Percentiles rank a stretch among this genome's conserved stretches.
phyloP scores from a whole-genome alignment of 2,329 filamentous ascomycete species.

The Septoria linicola region DNA sequence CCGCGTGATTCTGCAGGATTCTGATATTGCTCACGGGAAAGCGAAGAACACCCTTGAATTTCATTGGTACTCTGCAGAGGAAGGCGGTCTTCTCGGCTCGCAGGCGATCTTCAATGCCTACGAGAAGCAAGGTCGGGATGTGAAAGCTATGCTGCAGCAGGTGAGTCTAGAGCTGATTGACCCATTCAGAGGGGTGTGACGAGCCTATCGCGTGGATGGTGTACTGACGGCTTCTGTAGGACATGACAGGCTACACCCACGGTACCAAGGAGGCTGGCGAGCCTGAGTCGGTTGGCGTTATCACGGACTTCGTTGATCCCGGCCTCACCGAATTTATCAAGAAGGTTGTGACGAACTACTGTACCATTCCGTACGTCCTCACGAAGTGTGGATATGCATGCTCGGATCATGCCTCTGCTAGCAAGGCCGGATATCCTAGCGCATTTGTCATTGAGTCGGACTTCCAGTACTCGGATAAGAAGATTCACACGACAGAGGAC shows the following conservation, averaged over 20 bases:
- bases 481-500: conserved; percentile 69
- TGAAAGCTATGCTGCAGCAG: conserved; percentile 97
- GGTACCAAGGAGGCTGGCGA: conserved; percentile 78
- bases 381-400: conserved; percentile 82
- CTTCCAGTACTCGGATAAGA: conserved; percentile 61
- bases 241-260: conserved; percentile 91
- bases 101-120: conserved; percentile 87
- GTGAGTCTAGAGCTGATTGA: no score
- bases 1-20: conserved; percentile 68
- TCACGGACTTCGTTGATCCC: conserved; percentile 85
- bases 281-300: conserved; percentile 84
- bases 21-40: conserved; percentile 67
- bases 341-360: conserved; percentile 81
- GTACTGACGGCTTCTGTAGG: conserved; percentile 40
- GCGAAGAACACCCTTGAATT: conserved; percentile 88
- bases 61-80: conserved; percentile 92
- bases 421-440: conserved; percentile 71
- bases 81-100: conserved; percentile 81
- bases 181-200: no score
- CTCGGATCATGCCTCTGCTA: conserved; percentile 71
- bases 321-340: conserved; percentile 88
- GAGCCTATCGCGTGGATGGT: no score
- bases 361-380: conserved; percentile 79
- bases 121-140: conserved; percentile 66
- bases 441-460: conserved; percentile 75